A percentile compares a stretch with the other conserved stretches of the same genome.
Evolutionary conservation across 108 stramenopile genomes (phyloP).

Genomic region (Thalassiosira profunda): DNA sequence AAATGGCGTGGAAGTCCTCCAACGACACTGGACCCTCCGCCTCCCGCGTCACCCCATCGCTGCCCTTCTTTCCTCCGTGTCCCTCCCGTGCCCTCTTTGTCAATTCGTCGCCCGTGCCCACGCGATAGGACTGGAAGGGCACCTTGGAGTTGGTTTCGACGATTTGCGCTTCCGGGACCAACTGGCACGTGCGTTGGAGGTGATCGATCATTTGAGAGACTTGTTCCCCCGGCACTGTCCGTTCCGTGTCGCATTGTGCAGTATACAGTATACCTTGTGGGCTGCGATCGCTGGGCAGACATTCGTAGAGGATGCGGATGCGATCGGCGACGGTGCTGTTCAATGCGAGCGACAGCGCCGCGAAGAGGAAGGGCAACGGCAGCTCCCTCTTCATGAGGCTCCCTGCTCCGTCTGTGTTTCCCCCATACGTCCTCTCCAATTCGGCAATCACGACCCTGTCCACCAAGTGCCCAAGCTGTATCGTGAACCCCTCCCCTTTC

Average conservation of each 20-base stretch:
- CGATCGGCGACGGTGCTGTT: constrained; percentile 66
- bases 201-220: constrained; percentile 68
- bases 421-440: constrained; percentile 29
- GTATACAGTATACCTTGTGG: too few relatives aligned
- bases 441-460: constrained; percentile 74
- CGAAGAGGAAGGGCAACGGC: constrained; percentile 57
- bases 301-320: constrained; percentile 62
- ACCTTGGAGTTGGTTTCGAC: constrained; percentile 63
- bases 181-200: constrained; percentile 80
- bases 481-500: constrained; percentile 72
- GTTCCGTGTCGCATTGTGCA: constrained; percentile 17
- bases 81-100: constrained; percentile 52
- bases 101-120: constrained; percentile 67
- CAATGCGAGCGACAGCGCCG: constrained; percentile 72
- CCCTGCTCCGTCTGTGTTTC: constrained; percentile 1
- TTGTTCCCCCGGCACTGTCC: constrained; percentile 28
- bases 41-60: constrained; percentile 11
- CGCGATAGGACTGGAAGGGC: constrained; percentile 70
- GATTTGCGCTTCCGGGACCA: constrained; percentile 81
- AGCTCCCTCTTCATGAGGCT: background rate
- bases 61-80: constrained; percentile 36
- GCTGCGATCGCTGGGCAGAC: background rate
- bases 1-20: constrained; percentile 56
- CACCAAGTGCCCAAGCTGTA: constrained; percentile 84
- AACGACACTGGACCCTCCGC: constrained; percentile 18